Base-by-base conservation (phyloP, 768 basidiomycete species). In the Mycena alexandri region DNA sequence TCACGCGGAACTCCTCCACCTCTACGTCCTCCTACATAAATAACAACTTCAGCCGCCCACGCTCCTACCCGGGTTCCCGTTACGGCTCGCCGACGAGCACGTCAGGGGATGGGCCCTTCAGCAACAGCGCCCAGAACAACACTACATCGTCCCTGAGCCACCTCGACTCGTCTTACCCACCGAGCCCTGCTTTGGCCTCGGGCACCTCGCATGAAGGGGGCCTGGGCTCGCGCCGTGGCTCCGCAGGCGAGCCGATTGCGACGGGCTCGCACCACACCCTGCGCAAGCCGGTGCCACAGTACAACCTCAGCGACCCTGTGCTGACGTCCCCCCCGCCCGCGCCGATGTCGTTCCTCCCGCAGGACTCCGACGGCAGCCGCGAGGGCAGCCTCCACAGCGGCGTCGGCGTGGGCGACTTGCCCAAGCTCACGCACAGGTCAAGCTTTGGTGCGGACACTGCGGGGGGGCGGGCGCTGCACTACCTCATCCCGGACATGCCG, bases 401-500 rank as follows among this genome's bases (percentile, higher is more conserved):
- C 52, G 29, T 24, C 47, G 16, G 59, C 48, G 41, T 64, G 41
- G 22, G 65, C 55, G 53, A 58, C 50, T 29, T 48, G 51, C 64
- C 56, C 48, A 75, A 56, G 70, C 75, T 83, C 67, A 63, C 52
- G 34, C 85, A 80, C 70, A 85, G 84, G 74, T 75, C 76, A 43
- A 84, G 83, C 74, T 80, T 87, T 74, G 85, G 82, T 55, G 80
- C 80, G 41, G 81, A 81, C n/a, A n/a, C n/a, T n/a, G n/a, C n/a
- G n/a, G n/a, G n/a, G 13, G 79, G 79, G 8, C 78, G 81, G 48
- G 81, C 81, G 25, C 68, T 89, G 65, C 88, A 89, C 74, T 88
- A 86, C 79, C 73, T 89, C 64, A 88, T 89, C 46, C 88, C 88
- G 11, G 88, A 89, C 71, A 81, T 88, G 82, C 88, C 87, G 19